phyloP scores from a whole-genome alignment of 345 rosid genomes.

The Euphorbia peplus region DNA sequence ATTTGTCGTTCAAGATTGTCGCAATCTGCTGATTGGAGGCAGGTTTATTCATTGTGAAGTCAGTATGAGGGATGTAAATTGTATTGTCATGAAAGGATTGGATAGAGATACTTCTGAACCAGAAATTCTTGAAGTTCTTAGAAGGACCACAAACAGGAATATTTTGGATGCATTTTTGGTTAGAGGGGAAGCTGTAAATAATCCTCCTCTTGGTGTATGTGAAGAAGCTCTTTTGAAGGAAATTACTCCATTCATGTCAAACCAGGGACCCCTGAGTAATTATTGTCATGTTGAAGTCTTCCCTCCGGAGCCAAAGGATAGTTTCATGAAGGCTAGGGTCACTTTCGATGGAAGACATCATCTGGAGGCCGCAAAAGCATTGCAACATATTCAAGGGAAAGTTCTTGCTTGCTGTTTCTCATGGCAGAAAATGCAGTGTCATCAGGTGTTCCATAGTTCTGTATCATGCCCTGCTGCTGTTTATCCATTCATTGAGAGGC shows the following conservation, averaged over 20 bases:
- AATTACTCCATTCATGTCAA: constrained; percentile 41
- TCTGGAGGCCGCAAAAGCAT: constrained; percentile 93
- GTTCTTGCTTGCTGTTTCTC: constrained; percentile 59
- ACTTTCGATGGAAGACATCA: constrained; percentile 78
- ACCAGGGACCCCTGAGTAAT: constrained; percentile 40
- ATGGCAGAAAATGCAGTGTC: constrained; percentile 83
- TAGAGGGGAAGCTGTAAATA: constrained; percentile 47
- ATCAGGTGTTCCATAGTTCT: constrained; percentile 72
- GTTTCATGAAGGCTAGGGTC: constrained; percentile 46
- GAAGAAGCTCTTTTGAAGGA: constrained; percentile 43
- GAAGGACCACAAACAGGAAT: constrained; percentile 42
- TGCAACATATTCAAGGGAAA: constrained; percentile 69
- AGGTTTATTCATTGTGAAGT: constrained; percentile 34
- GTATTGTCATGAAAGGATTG: constrained; percentile 45
- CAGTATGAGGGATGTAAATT: constrained; percentile 30
- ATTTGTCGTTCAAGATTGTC: constrained; percentile 39
- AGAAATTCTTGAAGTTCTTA: constrained; percentile 55
- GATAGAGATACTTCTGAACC: constrained; percentile 62
- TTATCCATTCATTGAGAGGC: constrained; percentile 56
- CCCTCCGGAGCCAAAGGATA: constrained; percentile 46
- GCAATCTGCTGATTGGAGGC: constrained; percentile 46
- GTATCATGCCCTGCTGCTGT: constrained; percentile 61
- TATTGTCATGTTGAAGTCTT: constrained; percentile 58
- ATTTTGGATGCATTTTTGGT: constrained; percentile 52
- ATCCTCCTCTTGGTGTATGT: constrained; percentile 46